Base-by-base conservation (phyloP, 768 basidiomycete species). In the Pleurotus sapidus region DNA sequence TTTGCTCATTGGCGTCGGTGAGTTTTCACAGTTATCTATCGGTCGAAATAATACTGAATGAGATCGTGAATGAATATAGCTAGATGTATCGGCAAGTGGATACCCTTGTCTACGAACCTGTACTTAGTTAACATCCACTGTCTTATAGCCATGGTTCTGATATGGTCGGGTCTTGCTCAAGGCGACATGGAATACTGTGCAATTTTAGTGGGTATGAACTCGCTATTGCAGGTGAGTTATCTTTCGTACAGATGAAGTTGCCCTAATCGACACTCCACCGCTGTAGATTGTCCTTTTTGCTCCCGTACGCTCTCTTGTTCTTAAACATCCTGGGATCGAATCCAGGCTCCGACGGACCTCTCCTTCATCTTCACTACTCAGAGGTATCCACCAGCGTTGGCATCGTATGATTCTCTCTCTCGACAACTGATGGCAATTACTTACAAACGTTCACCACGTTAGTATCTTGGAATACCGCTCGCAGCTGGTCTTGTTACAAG, bases 391-490 rank as follows among this genome's bases (percentile, higher is more conserved):
- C 88, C 27, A 84, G 83, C 1, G 88, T 91, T 11, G 73, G 87
- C 34, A 88, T 93, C 45, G 84, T 92, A 64, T 68, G 88, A 0
- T 77, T 12, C 49, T 46, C 3, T 30, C 40, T 27, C 5, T 15
- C 46, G 7, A 15, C 24, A 15, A 18, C 51, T 25, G 55, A 23
- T 34, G 8, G 27, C 42, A 12, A 15, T 18, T 43, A 6, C n/a
- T 39, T 24, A 7, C 25, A 34, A 4, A 39, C 25, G 51, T 43
- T n/a, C 15, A 6, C 1, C 40, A 7, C 3, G 18, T 17, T 64
- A 89, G 88, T 93, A 91, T 68, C 82, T 93, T 47, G 93, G 91
- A 4, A 93, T 94, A 34, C 93, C 91, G 1, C 77, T 94, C 2
- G 77, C 70, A 0, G 86, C 86, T 0, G 93, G 91, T 2, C 62